Conservation (phyloP, 768 basidiomycete genomes). For the Exidia glandulosa region DNA sequence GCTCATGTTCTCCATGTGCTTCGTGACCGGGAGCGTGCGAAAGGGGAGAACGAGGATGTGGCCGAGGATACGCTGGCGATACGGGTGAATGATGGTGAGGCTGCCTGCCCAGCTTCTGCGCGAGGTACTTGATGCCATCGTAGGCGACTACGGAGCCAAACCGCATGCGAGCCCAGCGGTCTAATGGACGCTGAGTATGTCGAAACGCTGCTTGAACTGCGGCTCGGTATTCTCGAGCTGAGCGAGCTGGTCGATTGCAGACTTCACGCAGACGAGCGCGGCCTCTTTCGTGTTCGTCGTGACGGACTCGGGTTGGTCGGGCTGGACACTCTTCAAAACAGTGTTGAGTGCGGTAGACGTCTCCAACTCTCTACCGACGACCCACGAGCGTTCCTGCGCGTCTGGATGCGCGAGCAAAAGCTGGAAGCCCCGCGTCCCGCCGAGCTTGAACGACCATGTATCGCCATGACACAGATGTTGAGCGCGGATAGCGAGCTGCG, state of each 20-base stretch:
- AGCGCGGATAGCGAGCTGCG: slow-evolving; percentile 76
- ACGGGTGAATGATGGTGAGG: slow-evolving; percentile 63
- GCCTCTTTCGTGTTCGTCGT: slow-evolving; percentile 67
- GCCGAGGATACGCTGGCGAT: slow-evolving; percentile 79
- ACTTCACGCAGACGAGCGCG: slow-evolving; percentile 55
- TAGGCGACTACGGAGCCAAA: slow-evolving; percentile 74
- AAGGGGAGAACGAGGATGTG: slow-evolving; percentile 95
- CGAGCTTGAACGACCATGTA: slow-evolving; percentile 80
- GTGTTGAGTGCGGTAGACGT: slow-evolving; percentile 83
- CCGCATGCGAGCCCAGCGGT: slow-evolving; percentile 75
- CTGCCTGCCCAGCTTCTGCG: slow-evolving; percentile 58
- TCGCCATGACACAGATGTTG: slow-evolving; percentile 83
- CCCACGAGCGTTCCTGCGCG: slow-evolving; percentile 38
- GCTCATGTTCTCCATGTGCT: slow-evolving; percentile 97
- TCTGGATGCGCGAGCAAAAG: not conserved
- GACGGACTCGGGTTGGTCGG: slow-evolving; percentile 60
- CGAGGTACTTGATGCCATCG: slow-evolving; percentile 65
- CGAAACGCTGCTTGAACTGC: slow-evolving; percentile 18
- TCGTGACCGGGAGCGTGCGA: slow-evolving; percentile 84
- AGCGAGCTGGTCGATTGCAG: slow-evolving; percentile 19
- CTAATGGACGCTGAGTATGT: slow-evolving; percentile 67
- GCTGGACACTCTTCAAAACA: slow-evolving; percentile 88
- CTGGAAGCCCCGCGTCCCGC: slow-evolving; percentile 32
- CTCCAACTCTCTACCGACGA: slow-evolving; percentile 79
- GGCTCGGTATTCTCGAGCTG: slow-evolving; percentile 21